Base-by-base conservation (phyloP, 2,329 filamentous ascomycete species). In the Beauveria sp. region DNA sequence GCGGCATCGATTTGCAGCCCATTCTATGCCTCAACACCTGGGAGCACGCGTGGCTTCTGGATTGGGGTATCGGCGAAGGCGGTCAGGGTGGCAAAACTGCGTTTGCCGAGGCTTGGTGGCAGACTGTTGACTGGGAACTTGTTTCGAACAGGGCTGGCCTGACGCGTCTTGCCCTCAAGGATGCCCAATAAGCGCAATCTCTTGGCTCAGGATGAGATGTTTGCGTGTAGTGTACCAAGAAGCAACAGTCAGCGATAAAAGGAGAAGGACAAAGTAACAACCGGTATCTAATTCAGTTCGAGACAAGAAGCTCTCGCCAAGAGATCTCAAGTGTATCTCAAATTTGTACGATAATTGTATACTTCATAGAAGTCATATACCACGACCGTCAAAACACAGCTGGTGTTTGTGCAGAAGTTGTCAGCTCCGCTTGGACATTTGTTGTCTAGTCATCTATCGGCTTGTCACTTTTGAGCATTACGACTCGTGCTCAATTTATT, bases 21-120 rank as follows among this genome's bases (percentile, higher is more conserved):
- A 80, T 98, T 64, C 79, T 99, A 68, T 97, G 93, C 73, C 83
- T 98, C 63, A 98, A 92, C 77, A 96, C 92, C 5, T 99, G 95
- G 95, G 88, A 98, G 79, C 95, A 98, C 76, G 88, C 89, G 9
- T 99, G 90, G 85, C 77, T 98, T 73, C 83, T 84, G 61, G 92
- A 98, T 74, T 97, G 90, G 75, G 84, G 84, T 57, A 72, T 86
- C 34, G 80, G 80, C 10, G 73, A 70, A 1, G 73, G 73, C 46
- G 88, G 88, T 5, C 74, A 87, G 61, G 81, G 79, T 50, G 91
- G 91, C 55, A 99, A 97, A 85, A 79, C 80, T 59, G 76, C 79
- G 58, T 99, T 85, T 74, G 80, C 93, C 59, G 83, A 89, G 72
- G 81, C 82, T 48, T 98, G 93, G 93, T 99, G 95, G 95, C 77